These are phyloP conservation scores for Rasamsonia emersonii DNA, from an alignment of 2,329 filamentous ascomycete genomes.

Conservation along the genomic window DNA sequence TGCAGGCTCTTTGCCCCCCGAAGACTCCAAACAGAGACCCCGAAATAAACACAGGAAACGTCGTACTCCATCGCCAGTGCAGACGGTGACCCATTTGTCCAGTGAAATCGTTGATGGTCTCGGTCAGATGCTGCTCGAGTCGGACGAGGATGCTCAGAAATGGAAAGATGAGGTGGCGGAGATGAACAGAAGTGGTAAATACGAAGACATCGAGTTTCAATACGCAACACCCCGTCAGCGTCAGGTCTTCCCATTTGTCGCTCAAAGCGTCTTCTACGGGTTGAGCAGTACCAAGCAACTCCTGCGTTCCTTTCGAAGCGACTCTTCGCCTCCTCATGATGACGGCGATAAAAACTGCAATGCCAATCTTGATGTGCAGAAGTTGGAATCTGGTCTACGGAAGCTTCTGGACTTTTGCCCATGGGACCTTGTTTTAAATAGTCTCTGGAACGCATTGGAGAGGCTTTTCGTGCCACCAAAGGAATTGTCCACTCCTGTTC, in stretches of 20 bases:
- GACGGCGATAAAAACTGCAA: conserved; percentile 3
- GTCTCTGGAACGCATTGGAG: conserved; percentile 33
- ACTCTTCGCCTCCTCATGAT: conserved; percentile 6
- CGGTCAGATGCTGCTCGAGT: conserved; percentile 26
- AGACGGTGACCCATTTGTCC: conserved; percentile 28
- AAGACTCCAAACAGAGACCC: conserved; percentile 13
- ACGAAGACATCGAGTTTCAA: conserved; percentile 29
- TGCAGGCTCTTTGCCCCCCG: conserved; percentile 13
- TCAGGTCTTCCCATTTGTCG: conserved; percentile 31
- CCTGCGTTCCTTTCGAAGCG: conserved; percentile 30
- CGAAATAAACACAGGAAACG: conserved; percentile 6
- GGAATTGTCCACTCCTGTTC: conserved; percentile 27
- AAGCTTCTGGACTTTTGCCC: conserved; percentile 30
- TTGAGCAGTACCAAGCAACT: conserved; percentile 33
- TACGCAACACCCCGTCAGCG: conserved; percentile 30
- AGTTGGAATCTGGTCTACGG: conserved; percentile 25
- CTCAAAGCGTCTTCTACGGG: conserved; percentile 37
- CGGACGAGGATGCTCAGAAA: conserved; percentile 26
- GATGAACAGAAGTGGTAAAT: conserved; percentile 27
- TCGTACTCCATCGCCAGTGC: conserved; percentile 15
- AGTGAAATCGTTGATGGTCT: conserved; percentile 30
- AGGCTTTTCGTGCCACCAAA: conserved; percentile 31
- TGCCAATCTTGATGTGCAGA: conserved; percentile 20
- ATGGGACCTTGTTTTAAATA: conserved; percentile 33
- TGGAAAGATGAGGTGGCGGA: conserved; percentile 32